Percentiles rank a stretch among this genome's conserved stretches.
Evolutionary conservation across 2,329 filamentous ascomycete species (phyloP).

Genomic region (Ophiostoma ulmi): DNA sequence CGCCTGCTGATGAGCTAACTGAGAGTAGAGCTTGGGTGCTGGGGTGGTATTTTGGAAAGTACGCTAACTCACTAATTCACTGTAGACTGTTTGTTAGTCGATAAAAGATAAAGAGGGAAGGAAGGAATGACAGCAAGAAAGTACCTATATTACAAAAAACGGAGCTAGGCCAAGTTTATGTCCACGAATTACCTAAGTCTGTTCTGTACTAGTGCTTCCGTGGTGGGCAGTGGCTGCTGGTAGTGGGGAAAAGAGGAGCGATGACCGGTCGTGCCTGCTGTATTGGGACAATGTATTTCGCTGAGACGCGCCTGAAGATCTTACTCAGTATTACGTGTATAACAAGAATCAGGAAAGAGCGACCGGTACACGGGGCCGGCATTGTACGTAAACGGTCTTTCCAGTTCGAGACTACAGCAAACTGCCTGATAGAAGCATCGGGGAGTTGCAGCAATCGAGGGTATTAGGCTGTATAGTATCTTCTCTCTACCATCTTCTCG

Average conservation of each 20-base stretch:
- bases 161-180: not conserved
- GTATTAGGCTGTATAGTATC: too few relatives aligned
- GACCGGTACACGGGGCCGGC: too few relatives aligned
- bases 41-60: not conserved
- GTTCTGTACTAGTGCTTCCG: not conserved
- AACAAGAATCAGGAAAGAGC: not conserved
- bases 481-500: too few relatives aligned
- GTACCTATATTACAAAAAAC: not conserved
- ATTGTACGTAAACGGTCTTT: not conserved
- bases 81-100: not conserved
- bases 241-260: not conserved
- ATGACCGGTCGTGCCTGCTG: not conserved
- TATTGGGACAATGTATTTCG: not conserved
- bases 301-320: not conserved
- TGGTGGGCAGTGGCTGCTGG: not conserved
- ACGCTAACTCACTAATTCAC: not conserved
- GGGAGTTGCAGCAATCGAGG: not conserved
- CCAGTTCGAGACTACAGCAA: not conserved
- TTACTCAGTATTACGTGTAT: not conserved
- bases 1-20: not conserved
- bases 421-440: not conserved
- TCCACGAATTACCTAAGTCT: not conserved
- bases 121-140: not conserved
- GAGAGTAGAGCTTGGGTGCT: not conserved
- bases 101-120: conserved; percentile 6